Evolutionary conservation across 495 filamentous ascomycete genomes (phyloP).

Genomic region (Hypoxylon subgilvum): DNA sequence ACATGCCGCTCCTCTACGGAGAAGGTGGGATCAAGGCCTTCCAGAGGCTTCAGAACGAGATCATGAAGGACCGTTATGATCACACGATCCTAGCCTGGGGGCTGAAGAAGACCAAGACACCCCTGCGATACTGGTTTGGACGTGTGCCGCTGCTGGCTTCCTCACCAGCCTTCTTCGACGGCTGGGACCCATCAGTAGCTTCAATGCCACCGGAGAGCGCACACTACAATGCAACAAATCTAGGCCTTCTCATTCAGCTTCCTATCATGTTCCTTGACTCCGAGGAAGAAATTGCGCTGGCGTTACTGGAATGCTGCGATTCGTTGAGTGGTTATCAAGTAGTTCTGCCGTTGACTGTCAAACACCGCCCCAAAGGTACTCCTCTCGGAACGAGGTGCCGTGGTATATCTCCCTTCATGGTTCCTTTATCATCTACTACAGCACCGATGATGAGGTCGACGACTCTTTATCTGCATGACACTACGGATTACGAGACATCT

Average conservation of each 20-base stretch:
- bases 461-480: background rate
- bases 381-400: background rate
- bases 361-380: background rate
- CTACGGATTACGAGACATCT: background rate
- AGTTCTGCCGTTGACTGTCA: background rate
- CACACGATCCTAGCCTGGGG: constrained; percentile 33
- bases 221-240: background rate
- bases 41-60: constrained; percentile 46
- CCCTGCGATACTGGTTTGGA: background rate
- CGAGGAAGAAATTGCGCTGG: background rate
- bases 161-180: background rate
- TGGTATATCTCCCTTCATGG: background rate
- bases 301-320: background rate
- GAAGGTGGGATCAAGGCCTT: constrained; percentile 42
- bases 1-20: constrained; percentile 55
- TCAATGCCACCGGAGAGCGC: background rate
- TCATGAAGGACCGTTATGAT: constrained; percentile 30
- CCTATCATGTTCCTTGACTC: background rate
- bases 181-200: background rate
- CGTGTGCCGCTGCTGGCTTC: background rate
- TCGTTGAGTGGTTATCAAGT: background rate
- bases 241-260: background rate
- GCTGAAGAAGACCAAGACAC: background rate
- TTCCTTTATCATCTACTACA: background rate
- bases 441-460: background rate